phyloP scores from a whole-genome alignment of 768 basidiomycete species.

The Cystobasidium ongulense region DNA sequence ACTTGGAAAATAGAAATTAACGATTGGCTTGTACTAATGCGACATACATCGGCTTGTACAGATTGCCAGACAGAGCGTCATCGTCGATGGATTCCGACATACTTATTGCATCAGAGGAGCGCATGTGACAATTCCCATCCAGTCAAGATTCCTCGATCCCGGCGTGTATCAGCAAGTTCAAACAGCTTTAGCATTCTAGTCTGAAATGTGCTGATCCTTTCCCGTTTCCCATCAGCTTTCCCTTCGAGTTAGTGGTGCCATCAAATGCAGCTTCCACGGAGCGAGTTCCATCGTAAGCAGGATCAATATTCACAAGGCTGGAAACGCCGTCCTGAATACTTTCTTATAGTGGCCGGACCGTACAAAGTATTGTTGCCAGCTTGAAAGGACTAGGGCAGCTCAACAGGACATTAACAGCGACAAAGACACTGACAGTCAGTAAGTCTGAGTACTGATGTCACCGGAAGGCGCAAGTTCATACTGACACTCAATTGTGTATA shows the following conservation, averaged over 20 bases:
- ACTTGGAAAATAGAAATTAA: neutral
- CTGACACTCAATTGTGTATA: neutral
- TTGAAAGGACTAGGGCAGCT: neutral
- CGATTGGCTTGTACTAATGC: neutral
- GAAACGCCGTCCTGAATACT: neutral
- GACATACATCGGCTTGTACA: neutral
- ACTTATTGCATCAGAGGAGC: neutral
- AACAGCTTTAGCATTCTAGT: neutral
- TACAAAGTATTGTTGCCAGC: neutral
- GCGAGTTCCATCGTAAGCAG: neutral
- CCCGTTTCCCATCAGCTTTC: neutral
- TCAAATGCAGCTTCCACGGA: slow-evolving; percentile 4
- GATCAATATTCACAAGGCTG: neutral
- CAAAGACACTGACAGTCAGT: neutral
- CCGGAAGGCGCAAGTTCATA: neutral
- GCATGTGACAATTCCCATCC: neutral
- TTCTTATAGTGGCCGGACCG: neutral
- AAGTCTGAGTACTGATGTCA: neutral
- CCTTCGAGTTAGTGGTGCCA: slow-evolving; percentile 8
- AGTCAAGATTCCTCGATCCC: neutral
- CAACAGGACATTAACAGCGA: neutral
- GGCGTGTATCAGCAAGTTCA: neutral
- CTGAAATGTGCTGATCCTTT: neutral
- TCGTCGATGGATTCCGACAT: slow-evolving; percentile 2
- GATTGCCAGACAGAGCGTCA: slow-evolving; percentile 4